Evolutionary conservation across 306 rosid species (phyloP).

Genomic region (Vigna angularis): DNA sequence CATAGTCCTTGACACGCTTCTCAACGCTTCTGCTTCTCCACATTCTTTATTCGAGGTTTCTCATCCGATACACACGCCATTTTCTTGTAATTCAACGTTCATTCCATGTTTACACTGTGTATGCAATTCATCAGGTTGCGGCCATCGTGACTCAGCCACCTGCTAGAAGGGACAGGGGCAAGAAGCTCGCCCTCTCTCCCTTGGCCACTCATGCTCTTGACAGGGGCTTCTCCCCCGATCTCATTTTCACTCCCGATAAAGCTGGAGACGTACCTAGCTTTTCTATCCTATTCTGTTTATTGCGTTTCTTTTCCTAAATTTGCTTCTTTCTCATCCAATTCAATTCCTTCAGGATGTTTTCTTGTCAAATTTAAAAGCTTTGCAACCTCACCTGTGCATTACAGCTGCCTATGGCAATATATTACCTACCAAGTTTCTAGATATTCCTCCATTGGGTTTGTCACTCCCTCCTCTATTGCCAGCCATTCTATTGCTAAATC

Average conservation of each 20-base stretch:
- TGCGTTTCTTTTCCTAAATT: neutral
- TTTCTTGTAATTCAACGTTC: neutral
- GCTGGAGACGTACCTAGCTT: slow-evolving; percentile 68
- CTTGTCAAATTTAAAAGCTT: slow-evolving; percentile 70
- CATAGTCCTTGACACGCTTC: slow-evolving; percentile 76
- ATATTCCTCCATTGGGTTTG: slow-evolving; percentile 63
- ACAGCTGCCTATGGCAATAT: slow-evolving; percentile 62
- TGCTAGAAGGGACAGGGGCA: slow-evolving; percentile 85
- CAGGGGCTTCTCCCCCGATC: slow-evolving; percentile 75
- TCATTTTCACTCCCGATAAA: slow-evolving; percentile 77
- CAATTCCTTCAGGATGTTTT: slow-evolving; percentile 61
- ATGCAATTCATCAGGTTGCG: slow-evolving; percentile 58
- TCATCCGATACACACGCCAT: neutral
- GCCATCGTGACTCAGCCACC: slow-evolving; percentile 94
- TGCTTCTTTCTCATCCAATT: neutral
- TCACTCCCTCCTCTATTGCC: neutral
- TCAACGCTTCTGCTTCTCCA: slow-evolving; percentile 67
- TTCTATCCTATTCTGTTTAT: neutral
- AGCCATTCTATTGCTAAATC: neutral
- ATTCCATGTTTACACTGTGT: neutral
- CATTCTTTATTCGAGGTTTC: slow-evolving; percentile 69
- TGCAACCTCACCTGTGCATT: slow-evolving; percentile 81
- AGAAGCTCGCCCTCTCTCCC: slow-evolving; percentile 73
- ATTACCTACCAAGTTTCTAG: slow-evolving; percentile 53
- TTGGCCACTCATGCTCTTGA: slow-evolving; percentile 81